Conservation (phyloP, 768 basidiomycete genomes). For the Termitomyces sp. region DNA sequence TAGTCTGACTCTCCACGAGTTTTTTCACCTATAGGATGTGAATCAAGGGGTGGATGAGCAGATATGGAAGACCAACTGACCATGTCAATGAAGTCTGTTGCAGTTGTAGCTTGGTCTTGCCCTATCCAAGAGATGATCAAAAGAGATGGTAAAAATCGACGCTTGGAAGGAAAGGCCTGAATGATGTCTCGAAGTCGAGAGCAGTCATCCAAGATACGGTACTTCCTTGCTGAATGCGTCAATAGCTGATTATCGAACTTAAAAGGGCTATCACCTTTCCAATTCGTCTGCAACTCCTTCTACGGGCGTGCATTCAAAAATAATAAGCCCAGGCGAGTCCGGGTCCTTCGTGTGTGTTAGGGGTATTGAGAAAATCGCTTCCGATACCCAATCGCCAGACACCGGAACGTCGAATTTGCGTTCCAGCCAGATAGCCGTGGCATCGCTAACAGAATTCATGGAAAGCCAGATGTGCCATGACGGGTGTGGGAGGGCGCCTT, state of each 20-base stretch:
- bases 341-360: slow-evolving; percentile 21
- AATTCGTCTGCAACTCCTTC: slow-evolving; percentile 59
- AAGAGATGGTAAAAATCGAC: slow-evolving; percentile 59
- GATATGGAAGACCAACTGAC: slow-evolving; percentile 28
- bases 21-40: slow-evolving; percentile 38
- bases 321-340: slow-evolving; percentile 58
- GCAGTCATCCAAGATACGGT: slow-evolving; percentile 68
- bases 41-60: background rate
- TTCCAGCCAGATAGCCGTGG: slow-evolving; percentile 78
- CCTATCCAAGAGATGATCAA: slow-evolving; percentile 59
- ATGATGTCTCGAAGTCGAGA: slow-evolving; percentile 63
- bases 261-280: slow-evolving; percentile 43
- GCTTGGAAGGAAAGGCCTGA: slow-evolving; percentile 43
- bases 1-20: slow-evolving; percentile 36
- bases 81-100: slow-evolving; percentile 56
- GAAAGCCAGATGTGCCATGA: slow-evolving; percentile 74
- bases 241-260: slow-evolving; percentile 4
- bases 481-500: slow-evolving; percentile 23
- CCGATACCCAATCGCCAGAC: slow-evolving; percentile 59
- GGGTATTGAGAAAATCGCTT: slow-evolving; percentile 59
- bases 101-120: slow-evolving; percentile 28
- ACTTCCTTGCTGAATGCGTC: slow-evolving; percentile 43
- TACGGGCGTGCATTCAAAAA: slow-evolving; percentile 74
- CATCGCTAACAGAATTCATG: slow-evolving; percentile 64
- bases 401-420: slow-evolving; percentile 67